These are phyloP conservation scores for Bryoerythrophyllum caledonicum DNA, from an alignment of 225 moss, liverwort and hornwort genomes.

Conservation along the genomic window DNA sequence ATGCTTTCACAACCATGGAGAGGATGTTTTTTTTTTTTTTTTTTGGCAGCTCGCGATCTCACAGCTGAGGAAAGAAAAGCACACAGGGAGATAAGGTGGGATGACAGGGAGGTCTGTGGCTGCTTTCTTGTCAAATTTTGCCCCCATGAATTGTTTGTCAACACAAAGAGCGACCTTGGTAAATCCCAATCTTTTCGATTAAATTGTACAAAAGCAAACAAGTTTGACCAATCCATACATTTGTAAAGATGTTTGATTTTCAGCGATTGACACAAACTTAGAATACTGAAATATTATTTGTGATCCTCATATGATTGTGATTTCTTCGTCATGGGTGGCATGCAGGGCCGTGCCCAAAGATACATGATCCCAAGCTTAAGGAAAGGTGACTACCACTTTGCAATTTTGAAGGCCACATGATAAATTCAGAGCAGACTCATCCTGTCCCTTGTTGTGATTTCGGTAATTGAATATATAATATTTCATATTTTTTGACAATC, in stretches of 20 bases:
- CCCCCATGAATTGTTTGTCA: slow-evolving; percentile 96
- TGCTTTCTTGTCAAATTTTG: slow-evolving; percentile 92
- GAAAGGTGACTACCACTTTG: slow-evolving; percentile 95
- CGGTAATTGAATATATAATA: slow-evolving; percentile 40
- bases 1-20: neutral
- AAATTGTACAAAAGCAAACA: accelerated
- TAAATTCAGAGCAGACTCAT: slow-evolving; percentile 50
- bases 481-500: slow-evolving; percentile 1
- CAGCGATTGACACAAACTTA: neutral
- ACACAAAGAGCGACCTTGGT: slow-evolving; percentile 99
- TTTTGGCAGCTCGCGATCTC: slow-evolving; percentile 67
- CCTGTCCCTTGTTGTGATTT: slow-evolving; percentile 50
- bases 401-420: slow-evolving; percentile 74
- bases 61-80: slow-evolving; percentile 84
- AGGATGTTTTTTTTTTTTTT: neutral
- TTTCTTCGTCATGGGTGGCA: neutral
- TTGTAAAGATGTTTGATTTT: neutral
- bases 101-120: slow-evolving; percentile 91
- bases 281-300: accelerated
- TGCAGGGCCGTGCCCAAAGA: slow-evolving; percentile 83
- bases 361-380: slow-evolving; percentile 94
- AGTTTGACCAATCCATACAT: neutral
- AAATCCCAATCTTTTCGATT: neutral
- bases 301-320: neutral
- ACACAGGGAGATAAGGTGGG: slow-evolving; percentile 80